Evolutionary conservation across 2,329 filamentous ascomycete species (phyloP), one percentile per base, ranked within the genome.

Genomic region (Epichloe aotearoae): DNA sequence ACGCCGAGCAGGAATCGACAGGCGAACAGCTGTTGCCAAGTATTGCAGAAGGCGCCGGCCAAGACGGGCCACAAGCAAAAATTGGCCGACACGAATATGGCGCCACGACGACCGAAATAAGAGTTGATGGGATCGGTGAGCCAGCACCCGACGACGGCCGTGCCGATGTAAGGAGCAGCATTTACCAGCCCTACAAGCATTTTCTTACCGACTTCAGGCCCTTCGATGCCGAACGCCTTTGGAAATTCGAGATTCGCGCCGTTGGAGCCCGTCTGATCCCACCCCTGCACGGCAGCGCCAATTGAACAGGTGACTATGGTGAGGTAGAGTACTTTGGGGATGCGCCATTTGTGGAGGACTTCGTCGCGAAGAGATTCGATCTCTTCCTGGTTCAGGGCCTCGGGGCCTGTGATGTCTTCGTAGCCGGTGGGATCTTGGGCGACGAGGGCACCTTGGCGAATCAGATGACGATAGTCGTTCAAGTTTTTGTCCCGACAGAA

Each of bases 1-100:
- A 93, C 78, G 10, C 88, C 88, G 53, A 91, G 75, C 12, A 86
- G 72, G 54, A 91, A 76, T 41, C 88, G 80, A 46, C 80, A 82
- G 41, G 79, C 73, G 52, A 93, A 75, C 56, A 89, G 77, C 59
- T 87, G 78, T 62, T 72, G 74, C 85, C 86, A 91, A 0, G 75
- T 82, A 54, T 84, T 78, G 50, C 82, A 79, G 56, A 88, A 84
- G 0, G 78, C 84, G 49, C 77, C 80, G n/a, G 82, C 84, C 54
- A 89, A 79, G 2, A 84, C 80, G 2, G 84, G 73, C 61, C 84
- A 74, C 33, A 87, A 69, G 60, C 83, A 85, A 61, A 90, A 82
- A 54, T 85, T 77, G 44, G 84, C 86, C 5, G 86, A 81, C 51
- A 87, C 69, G 65, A 88, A 90, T 55, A 91, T 89, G 17, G 66